Conservation (phyloP, 768 basidiomycete genomes). For the Rhodotorula babjevae region DNA sequence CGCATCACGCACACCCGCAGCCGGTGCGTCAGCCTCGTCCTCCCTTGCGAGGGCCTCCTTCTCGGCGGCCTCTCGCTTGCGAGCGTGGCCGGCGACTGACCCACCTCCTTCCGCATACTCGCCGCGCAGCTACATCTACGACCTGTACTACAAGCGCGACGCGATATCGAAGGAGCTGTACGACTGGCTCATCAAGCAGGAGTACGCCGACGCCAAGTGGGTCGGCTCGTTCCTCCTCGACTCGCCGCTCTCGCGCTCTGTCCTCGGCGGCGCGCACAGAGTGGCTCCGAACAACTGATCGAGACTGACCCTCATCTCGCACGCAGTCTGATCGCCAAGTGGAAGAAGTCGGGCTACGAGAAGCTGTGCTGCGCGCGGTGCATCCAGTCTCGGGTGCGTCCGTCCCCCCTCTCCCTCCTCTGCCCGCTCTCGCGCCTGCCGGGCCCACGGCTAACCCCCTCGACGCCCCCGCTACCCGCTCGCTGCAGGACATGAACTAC, state of each 20-base stretch:
- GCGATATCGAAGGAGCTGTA: slow-evolving; percentile 80
- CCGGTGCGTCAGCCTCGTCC: slow-evolving; percentile 14
- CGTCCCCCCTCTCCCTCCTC: background rate
- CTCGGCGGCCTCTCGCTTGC: background rate
- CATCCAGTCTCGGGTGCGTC: slow-evolving; percentile 78
- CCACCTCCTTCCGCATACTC: background rate
- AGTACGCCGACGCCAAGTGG: slow-evolving; percentile 92
- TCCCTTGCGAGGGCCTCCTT: too few species aligned
- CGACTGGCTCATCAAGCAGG: slow-evolving; percentile 95
- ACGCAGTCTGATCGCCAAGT: slow-evolving; percentile 86
- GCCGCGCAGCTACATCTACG: slow-evolving; percentile 77
- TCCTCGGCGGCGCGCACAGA: background rate
- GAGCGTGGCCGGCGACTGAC: too few species aligned
- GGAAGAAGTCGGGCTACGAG: slow-evolving; percentile 98
- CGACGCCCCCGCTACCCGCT: background rate
- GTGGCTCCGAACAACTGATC: too few species aligned
- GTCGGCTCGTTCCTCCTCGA: slow-evolving; percentile 41
- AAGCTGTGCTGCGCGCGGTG: slow-evolving; percentile 95
- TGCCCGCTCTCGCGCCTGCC: background rate
- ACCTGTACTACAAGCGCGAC: slow-evolving; percentile 97
- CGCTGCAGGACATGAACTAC: slow-evolving; percentile 89
- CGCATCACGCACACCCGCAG: slow-evolving; percentile 93
- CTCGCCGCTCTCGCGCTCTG: background rate
- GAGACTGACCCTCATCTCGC: background rate
- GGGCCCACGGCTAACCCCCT: background rate